Percentiles rank a stretch among this genome's conserved stretches.
Evolutionary conservation across 1,139 yeast genomes (phyloP).

Genomic region (Blastobotrys illinoisensis): DNA sequence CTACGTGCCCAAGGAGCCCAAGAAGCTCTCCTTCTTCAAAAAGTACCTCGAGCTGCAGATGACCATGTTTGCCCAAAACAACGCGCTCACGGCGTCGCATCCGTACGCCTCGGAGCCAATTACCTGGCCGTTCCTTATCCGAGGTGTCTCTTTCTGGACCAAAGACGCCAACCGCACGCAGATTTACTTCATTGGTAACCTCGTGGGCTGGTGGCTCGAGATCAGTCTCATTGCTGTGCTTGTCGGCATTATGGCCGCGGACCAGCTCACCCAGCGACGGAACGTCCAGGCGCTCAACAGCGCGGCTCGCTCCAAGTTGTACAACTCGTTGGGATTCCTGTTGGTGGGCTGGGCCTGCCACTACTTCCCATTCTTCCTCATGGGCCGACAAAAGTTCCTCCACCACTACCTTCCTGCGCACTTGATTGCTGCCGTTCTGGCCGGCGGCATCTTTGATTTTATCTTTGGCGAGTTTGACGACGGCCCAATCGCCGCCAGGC

Average conservation of each 20-base stretch:
- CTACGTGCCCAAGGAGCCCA: conserved; percentile 48
- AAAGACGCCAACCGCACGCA: conserved; percentile 55
- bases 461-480: conserved; percentile 52
- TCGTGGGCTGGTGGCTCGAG: conserved; percentile 90
- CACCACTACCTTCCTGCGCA: conserved; percentile 98
- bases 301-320: conserved; percentile 66
- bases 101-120: conserved; percentile 95
- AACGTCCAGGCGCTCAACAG: conserved; percentile 51
- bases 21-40: conserved; percentile 63
- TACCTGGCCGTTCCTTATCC: conserved; percentile 86
- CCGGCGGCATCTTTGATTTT: conserved; percentile 80
- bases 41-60: conserved; percentile 89
- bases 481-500: conserved; percentile 19
- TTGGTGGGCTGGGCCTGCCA: conserved; percentile 90
- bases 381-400: conserved; percentile 94
- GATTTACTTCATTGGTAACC: conserved; percentile 85
- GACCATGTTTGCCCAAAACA: conserved; percentile 89
- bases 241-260: conserved; percentile 60
- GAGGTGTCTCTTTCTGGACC: conserved; percentile 97
- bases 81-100: conserved; percentile 78
- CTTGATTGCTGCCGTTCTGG: conserved; percentile 73
- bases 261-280: conserved; percentile 74
- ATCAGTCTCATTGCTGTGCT: conserved; percentile 62
- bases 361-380: conserved; percentile 66
- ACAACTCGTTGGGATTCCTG: conserved; percentile 78